Evolutionary conservation across 345 rosid genomes (phyloP), one percentile per base, ranked within the genome.

Genomic region (Atalantia buxifolia): DNA sequence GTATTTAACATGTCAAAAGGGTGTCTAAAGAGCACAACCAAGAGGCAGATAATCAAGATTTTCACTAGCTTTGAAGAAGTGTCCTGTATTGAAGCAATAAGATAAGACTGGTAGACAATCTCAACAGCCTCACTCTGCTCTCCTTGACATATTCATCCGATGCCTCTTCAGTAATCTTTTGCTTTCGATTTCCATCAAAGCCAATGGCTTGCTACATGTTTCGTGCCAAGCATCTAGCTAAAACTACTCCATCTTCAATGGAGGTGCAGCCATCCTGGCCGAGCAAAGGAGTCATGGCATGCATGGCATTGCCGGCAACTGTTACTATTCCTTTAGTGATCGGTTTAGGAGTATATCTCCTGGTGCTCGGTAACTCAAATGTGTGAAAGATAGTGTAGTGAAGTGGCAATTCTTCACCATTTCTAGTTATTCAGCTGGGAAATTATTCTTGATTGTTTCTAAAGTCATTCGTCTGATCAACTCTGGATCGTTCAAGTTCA

Each of bases 291-390:
- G 85, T 84, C 94, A 88, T 88, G 16, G 80, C 76, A 16, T 88
- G 93, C 89, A 89, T 79, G 1, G 89, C 88, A 30, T 91, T 84
- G 0, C 93, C 86, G 2, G 93, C 89, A 1, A 89, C 89, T n/a
- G 88, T 88, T 60, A 86, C 84, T 0, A 79, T 81, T 75, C 92
- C 89, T 35, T 71, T 80, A 59, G 87, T 73, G 61, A 87, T 42
- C 66, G 83, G 6, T 77, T 85, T 0, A 84, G 64, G 61, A 87
- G 67, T 35, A 88, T 73, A 6, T 86, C 90, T 78, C 80, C 82
- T 1, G 88, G 93, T 1, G 84, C 64, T 0, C 87, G 85, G 76
- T 86, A 90, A 45, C 90, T 84, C 67, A 86, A 77, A 33, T 62
- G 86, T 13, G 84, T 79, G 19, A 84, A 36, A 56, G 87, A 77